Conservation (phyloP, 1,139 yeast species). For the Yamadazyma songkhlaensis region DNA sequence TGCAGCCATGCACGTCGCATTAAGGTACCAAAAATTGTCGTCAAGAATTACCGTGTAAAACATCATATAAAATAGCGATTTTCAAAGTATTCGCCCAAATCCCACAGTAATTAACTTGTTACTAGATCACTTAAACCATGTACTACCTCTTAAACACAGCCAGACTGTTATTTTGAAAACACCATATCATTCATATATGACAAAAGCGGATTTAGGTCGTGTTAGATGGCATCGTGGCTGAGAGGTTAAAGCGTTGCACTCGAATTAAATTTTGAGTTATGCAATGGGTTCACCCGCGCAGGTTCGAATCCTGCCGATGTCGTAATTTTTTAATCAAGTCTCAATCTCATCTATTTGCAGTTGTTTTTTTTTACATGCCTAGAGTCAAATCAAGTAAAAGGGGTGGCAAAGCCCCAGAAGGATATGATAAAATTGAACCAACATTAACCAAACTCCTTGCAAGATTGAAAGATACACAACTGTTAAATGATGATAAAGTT, state of each 20-base stretch:
- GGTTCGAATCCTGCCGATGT: constrained; percentile 90
- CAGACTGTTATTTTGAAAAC: no score
- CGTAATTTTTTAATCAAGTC: constrained; percentile 33
- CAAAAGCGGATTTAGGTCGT: neutral
- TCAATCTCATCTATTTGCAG: constrained; percentile 3
- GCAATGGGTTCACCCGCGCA: constrained; percentile 88
- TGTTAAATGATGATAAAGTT: constrained; percentile 35
- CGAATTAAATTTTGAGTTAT: constrained; percentile 48
- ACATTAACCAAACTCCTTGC: constrained; percentile 62
- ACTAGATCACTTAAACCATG: no score
- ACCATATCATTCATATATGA: neutral
- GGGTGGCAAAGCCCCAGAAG: constrained; percentile 65
- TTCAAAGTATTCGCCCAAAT: no score
- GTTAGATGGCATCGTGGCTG: constrained; percentile 60
- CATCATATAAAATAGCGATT: no score
- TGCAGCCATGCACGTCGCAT: no score
- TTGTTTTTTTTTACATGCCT: constrained; percentile 28
- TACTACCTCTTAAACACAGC: no score
- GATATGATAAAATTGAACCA: constrained; percentile 68
- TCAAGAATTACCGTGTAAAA: neutral
- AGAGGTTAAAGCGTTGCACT: constrained; percentile 82
- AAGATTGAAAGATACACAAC: constrained; percentile 59
- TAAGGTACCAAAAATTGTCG: neutral
- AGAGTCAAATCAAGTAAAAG: constrained; percentile 38
- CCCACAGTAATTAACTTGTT: no score